These are phyloP conservation scores for Moricandia moricandioides DNA, from an alignment of 345 rosid genomes.

Conservation along the genomic window DNA sequence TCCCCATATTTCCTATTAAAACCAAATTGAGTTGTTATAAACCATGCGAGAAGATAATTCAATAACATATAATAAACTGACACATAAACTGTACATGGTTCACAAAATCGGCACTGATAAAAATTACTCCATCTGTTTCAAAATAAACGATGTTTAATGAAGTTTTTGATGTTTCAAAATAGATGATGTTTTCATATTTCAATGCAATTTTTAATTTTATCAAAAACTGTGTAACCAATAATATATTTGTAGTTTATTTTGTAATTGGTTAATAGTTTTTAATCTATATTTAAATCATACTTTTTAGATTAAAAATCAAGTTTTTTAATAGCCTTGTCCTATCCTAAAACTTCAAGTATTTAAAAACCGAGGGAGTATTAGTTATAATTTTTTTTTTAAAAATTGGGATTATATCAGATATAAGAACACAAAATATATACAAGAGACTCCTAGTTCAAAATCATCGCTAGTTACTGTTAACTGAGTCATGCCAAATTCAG, in stretches of 20 bases:
- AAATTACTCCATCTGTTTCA: not conserved
- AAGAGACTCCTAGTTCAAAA: not conserved
- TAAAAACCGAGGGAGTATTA: not conserved
- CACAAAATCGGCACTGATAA: not conserved
- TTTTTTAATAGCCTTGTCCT: too few species aligned
- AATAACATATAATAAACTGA: not conserved
- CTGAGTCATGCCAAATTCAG: not conserved
- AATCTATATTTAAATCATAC: too few species aligned
- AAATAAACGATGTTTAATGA: too few species aligned
- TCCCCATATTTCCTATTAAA: conserved; percentile 74
- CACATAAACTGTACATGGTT: not conserved
- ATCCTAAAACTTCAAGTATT: too few species aligned
- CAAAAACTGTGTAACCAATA: too few species aligned
- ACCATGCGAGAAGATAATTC: not conserved
- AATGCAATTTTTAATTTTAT: too few species aligned
- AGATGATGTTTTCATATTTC: too few species aligned
- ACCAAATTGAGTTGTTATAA: not conserved
- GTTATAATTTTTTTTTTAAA: not conserved
- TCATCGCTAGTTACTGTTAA: not conserved
- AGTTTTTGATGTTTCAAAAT: too few species aligned
- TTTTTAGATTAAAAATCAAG: too few species aligned
- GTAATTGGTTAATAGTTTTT: too few species aligned
- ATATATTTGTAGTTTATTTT: too few species aligned
- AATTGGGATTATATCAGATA: not conserved
- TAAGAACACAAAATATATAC: not conserved